Evolutionary conservation across 1,284 basidiomycete genomes (phyloP).

Genomic region (Trametes versicolor): DNA sequence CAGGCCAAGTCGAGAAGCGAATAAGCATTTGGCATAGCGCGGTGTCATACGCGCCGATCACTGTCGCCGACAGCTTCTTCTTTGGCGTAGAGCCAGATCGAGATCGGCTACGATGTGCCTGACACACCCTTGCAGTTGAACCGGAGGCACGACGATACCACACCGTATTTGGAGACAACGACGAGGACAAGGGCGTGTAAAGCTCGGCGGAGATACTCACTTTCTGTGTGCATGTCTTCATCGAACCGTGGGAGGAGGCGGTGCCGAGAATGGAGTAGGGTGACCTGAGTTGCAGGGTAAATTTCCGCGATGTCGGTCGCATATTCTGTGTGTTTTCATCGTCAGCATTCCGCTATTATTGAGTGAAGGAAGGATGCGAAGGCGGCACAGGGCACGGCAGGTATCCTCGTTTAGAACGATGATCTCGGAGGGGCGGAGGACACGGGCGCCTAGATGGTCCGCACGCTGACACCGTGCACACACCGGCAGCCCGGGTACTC

Average conservation of each 20-base stretch:
- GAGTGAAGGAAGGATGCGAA: not conserved
- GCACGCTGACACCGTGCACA: conserved; percentile 9
- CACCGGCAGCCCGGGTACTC: conserved; percentile 15
- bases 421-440: not conserved
- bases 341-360: not conserved
- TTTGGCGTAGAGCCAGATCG: not conserved
- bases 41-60: conserved; percentile 6
- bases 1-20: conserved; percentile 4
- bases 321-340: conserved; percentile 54
- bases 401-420: not conserved
- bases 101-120: not conserved
- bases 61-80: not conserved
- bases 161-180: not conserved
- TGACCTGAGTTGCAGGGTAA: conserved; percentile 66
- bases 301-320: conserved; percentile 75
- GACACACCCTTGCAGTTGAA: not conserved
- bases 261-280: conserved; percentile 73
- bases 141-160: not conserved
- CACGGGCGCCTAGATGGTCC: conserved; percentile 17
- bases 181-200: not conserved
- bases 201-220: conserved; percentile 44
- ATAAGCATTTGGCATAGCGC: conserved; percentile 8
- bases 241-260: conserved; percentile 70
- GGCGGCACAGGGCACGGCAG: not conserved
- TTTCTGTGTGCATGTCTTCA: conserved; percentile 62